Percentiles rank a stretch among this genome's conserved stretches.
Conservation (phyloP, 1,139 yeast genomes). For the Saccharomyces hybrid region DNA sequence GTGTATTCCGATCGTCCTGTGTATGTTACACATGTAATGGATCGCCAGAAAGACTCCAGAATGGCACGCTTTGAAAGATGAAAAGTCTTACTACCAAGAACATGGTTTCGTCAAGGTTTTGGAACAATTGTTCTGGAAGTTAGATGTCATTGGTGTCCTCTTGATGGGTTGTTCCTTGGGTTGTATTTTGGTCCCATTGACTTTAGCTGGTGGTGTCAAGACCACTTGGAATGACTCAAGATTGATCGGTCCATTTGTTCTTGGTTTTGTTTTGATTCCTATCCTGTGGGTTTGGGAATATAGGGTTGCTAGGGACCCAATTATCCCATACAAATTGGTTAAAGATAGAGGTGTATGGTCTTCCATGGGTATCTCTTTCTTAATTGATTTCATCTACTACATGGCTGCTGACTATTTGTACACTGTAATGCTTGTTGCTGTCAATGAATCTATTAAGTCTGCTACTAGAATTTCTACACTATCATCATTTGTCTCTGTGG, state of each 20-base stretch:
- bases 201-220: conserved; percentile 52
- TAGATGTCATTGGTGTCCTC: conserved; percentile 49
- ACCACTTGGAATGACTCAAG: conserved; percentile 48
- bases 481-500: conserved; percentile 57
- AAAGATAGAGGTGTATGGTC: conserved; percentile 58
- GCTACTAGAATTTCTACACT: conserved; percentile 60
- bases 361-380: conserved; percentile 45
- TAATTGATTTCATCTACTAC: conserved; percentile 52
- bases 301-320: conserved; percentile 43
- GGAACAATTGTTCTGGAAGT: conserved; percentile 37
- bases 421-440: conserved; percentile 54
- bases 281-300: conserved; percentile 49
- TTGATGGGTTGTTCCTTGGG: conserved; percentile 46
- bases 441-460: conserved; percentile 47
- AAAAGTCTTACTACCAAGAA: too few species aligned
- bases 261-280: conserved; percentile 46
- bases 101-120: too few species aligned
- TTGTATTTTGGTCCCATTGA: conserved; percentile 42
- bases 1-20: conserved; percentile 45
- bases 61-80: conserved; percentile 20
- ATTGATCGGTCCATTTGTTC: conserved; percentile 53
- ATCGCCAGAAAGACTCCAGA: conserved; percentile 45
- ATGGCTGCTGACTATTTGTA: conserved; percentile 63
- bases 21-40: conserved; percentile 35
- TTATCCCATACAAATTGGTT: conserved; percentile 42